Conservation (phyloP, 768 basidiomycete genomes). For the Mycena epipterygia region DNA sequence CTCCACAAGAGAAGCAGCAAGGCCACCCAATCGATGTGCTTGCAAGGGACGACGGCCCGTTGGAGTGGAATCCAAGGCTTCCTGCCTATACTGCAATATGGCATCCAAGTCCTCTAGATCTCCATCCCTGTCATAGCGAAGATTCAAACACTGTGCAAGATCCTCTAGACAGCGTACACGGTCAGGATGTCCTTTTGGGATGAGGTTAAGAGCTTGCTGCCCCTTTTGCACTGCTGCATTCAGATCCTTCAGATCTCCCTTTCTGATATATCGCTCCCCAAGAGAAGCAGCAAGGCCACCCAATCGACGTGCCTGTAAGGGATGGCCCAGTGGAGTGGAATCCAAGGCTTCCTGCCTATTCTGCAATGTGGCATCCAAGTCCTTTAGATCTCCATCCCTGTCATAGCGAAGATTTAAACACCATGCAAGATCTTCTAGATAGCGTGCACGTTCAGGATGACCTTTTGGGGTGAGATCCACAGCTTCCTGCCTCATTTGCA, state of each 20-base stretch:
- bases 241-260: background rate
- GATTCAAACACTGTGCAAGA: background rate
- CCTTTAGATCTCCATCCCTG: too few relatives aligned
- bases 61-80: too few relatives aligned
- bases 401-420: too few relatives aligned
- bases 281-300: background rate
- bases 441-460: too few relatives aligned
- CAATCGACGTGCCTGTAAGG: too few relatives aligned
- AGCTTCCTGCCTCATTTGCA: background rate
- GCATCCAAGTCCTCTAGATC: background rate
- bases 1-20: background rate
- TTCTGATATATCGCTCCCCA: background rate
- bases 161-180: background rate
- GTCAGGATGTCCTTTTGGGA: background rate
- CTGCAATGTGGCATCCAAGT: too few relatives aligned
- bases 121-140: background rate
- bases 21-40: background rate
- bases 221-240: background rate
- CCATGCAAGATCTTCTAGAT: too few relatives aligned
- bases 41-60: too few relatives aligned
- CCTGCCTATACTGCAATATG: background rate
- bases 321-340: too few relatives aligned
- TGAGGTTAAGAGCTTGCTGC: background rate
- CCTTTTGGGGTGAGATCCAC: too few relatives aligned
- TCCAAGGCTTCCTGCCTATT: too few relatives aligned